Evolutionary conservation across 768 basidiomycete species (phyloP).

Genomic region (Russula griseocarnosa): DNA sequence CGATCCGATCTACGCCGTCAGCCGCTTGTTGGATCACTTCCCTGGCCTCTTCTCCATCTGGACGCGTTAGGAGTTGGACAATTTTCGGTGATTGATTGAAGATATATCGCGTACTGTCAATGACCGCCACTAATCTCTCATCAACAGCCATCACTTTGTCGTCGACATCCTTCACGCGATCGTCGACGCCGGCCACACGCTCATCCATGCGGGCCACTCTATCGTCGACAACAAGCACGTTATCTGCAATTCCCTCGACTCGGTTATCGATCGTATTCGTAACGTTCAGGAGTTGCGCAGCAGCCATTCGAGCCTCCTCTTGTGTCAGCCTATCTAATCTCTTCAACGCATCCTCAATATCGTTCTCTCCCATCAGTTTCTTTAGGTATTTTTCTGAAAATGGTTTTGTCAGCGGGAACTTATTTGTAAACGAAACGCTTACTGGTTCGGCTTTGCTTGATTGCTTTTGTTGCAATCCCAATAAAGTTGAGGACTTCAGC

Average conservation of each 20-base stretch:
- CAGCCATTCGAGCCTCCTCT: not conserved
- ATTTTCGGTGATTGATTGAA: too few relatives aligned
- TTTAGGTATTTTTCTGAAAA: not conserved
- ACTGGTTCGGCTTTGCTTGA: not conserved
- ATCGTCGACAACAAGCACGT: not conserved
- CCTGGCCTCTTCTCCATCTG: too few relatives aligned
- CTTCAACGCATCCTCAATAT: not conserved
- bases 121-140: not conserved
- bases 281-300: not conserved
- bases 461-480: not conserved
- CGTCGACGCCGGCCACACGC: not conserved
- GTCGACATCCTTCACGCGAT: not conserved
- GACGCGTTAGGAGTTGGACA: too few relatives aligned
- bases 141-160: not conserved
- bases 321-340: not conserved
- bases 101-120: not conserved
- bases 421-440: not conserved
- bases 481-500: not conserved
- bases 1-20: not conserved
- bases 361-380: not conserved
- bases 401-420: not conserved
- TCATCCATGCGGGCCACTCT: not conserved
- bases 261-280: not conserved
- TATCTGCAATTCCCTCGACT: not conserved
- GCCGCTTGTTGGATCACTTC: not conserved